Base-by-base conservation (phyloP, 768 basidiomycete species). In the Russula foetens region DNA sequence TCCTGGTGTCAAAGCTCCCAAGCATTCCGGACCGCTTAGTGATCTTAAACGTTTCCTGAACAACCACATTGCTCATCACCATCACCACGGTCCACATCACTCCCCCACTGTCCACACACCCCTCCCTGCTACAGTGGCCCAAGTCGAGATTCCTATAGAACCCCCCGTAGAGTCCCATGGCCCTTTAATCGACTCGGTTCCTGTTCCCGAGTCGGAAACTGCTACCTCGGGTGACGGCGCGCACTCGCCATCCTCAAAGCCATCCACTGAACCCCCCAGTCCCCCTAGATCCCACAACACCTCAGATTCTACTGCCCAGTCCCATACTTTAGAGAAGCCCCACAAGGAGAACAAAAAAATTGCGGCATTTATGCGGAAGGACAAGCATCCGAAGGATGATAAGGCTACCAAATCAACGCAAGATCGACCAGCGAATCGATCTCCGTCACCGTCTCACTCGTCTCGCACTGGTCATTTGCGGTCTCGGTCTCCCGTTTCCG, bases 41-140 rank as follows among this genome's bases (percentile, higher is more conserved):
- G 95, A 98, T 73, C 84, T 98, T 69, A 92, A 92, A 71, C 89
- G 94, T 29, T 97, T 98, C 77, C 82, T 99, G 64, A 91, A 96
- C 75, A 84, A 90, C 74, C 92, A 96, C 75, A 85, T 96, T 51
- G 84, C 84, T 60, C 84, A 88, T 67, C 84, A 84, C 60, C 84
- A 88, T 67, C 75, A 73, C 50, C 72, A 72, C 63, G 63, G 65
- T 60, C 63, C 74, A 50, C 67, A 65, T 67, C 60, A 64, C 63
- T 59, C 69, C 67, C 51, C 64, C 66, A 29, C 33, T 47, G 67
- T 64, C 47, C 62, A 59, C 55, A 28, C 63, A 55, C 58, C 64
- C 65, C 43, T 66, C 47, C 67, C 67, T 45, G 70, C 58, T 35
- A 67, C 64, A 3, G 31, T 70, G 0, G 63, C 67, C 17, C 71